phyloP scores from a whole-genome alignment of 805 yeast genomes.

The Teunomyces gatunensis region DNA sequence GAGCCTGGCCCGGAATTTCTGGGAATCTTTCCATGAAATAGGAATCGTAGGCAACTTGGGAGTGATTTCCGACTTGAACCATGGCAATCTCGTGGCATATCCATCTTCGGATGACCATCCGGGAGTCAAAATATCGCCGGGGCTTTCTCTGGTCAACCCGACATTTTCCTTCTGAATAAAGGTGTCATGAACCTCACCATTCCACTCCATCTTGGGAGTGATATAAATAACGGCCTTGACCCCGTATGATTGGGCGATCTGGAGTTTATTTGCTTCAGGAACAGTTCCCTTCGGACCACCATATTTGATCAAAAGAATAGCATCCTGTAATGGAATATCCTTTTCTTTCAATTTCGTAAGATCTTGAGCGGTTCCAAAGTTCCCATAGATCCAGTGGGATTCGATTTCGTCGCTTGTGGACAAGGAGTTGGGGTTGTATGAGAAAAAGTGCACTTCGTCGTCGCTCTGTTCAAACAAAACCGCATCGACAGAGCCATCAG shows the following conservation, averaged over 20 bases:
- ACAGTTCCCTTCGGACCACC: constrained; percentile 33
- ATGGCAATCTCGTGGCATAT: constrained; percentile 35
- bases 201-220: constrained; percentile 20
- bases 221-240: constrained; percentile 71
- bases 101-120: constrained; percentile 59
- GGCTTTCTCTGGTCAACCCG: constrained; percentile 54
- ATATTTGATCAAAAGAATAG: constrained; percentile 60
- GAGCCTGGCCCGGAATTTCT: constrained; percentile 30
- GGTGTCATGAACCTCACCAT: constrained; percentile 19
- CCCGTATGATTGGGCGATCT: constrained; percentile 52
- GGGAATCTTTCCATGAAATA: constrained; percentile 70
- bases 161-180: constrained; percentile 56
- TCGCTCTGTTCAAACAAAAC: constrained; percentile 32
- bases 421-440: constrained; percentile 68
- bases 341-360: constrained; percentile 37
- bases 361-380: constrained; percentile 63
- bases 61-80: constrained; percentile 49
- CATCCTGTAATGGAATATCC: constrained; percentile 41
- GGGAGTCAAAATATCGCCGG: constrained; percentile 81
- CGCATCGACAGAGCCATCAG: constrained; percentile 39
- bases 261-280: constrained; percentile 38
- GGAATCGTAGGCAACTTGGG: constrained; percentile 79
- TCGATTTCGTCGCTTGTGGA: constrained; percentile 50
- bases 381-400: constrained; percentile 59
- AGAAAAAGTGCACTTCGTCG: constrained; percentile 36